Evolutionary conservation across 371 early-diverging fungal genomes (phyloP), one percentile per base, ranked within the genome.

Genomic region (Gilbertella persicaria): DNA sequence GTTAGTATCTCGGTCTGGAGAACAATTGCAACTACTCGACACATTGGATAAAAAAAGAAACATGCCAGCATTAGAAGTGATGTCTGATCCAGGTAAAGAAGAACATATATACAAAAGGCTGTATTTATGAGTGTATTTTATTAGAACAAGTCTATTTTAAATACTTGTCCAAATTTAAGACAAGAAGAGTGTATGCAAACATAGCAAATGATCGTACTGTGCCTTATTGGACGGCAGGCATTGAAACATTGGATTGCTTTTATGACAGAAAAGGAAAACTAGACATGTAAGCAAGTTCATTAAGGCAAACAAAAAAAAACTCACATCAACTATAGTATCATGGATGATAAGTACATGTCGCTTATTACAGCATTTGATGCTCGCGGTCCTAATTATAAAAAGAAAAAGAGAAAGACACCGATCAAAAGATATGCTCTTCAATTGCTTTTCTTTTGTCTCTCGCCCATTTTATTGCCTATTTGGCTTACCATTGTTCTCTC

Each of bases 191-290:
- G 5, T 89, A 85, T 60, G 89, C 87, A n/a, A 92, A 92, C 53
- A 69, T 81, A 1, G 51, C 57, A 4, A 85, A 86, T 60, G 93
- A 92, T 62, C 78, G 82, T 10, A 81, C 84, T 1, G 90, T 90
- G 0, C 79, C 84, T 9, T 87, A 80, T 55, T 81, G 80, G 79
- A 86, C 85, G 4, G 80, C 85, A n/a, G 78, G 82, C 4, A 73
- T 88, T 41, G 67, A 76, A 28, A 51, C 64, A 21, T 59, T 59
- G 17, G 69, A 87, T 52, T 82, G 82, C n/a, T 80, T 82, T 40
- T 40, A 59, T 9, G 58, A 70, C 6, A 54, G 71, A 1, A 66
- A 77, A 16, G 43, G 73, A 2, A 50, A 83, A 16, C 57, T 77
- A 13, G 62, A 83, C 72, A 74, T 77, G 70, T 76, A 48, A 45